Base-by-base conservation (phyloP, 495 filamentous ascomycete species). In the Mycothermus thermophilus region DNA sequence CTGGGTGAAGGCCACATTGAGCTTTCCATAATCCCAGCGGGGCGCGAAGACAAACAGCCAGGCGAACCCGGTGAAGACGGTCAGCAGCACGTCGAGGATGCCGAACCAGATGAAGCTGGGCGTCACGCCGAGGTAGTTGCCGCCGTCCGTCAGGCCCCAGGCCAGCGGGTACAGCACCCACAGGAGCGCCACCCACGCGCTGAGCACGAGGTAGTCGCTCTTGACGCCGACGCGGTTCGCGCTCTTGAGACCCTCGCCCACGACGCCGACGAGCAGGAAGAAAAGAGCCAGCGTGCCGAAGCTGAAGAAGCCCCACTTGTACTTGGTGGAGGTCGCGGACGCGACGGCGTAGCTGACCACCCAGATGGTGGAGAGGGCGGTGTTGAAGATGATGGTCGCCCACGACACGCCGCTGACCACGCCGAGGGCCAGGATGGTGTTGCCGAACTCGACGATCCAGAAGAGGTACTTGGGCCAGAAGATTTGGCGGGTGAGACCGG, bases 1-100 rank as follows among this genome's bases (percentile, higher is more conserved):
- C 46, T 64, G 65, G n/a, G 66, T 71, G 40, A 71, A 71, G 33
- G 61, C 52, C 19, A 71, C 42, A 48, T 68, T 66, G 17, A 71
- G 44, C 18, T 38, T 40, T 43, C 44, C 41, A 39, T 63, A 68
- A 35, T 71, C 66, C 66, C 66, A 71, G 17, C 41, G 51, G 37
- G 50, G 43, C 23, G 61, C 8, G 4, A 30, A 45, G 10, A 65
- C 45, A 45, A 56, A 37, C 26, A 66, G 30, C 46, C 57, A 45
- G 42, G 48, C 49, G 13, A 57, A 55, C 21, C 54, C 40, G 18
- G 60, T 27, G 25, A 47, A 52, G 8, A 55, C 48, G 23, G 66
- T 17, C 12, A 63, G 43, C 12, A 66, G 36, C 7, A 65, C 31
- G 24, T 68, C 64, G 12, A 66, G 51, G 23, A 68, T 37, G 27